Base-by-base conservation (phyloP, 2,329 filamentous ascomycete genomes). In the Botrytis galanthina region DNA sequence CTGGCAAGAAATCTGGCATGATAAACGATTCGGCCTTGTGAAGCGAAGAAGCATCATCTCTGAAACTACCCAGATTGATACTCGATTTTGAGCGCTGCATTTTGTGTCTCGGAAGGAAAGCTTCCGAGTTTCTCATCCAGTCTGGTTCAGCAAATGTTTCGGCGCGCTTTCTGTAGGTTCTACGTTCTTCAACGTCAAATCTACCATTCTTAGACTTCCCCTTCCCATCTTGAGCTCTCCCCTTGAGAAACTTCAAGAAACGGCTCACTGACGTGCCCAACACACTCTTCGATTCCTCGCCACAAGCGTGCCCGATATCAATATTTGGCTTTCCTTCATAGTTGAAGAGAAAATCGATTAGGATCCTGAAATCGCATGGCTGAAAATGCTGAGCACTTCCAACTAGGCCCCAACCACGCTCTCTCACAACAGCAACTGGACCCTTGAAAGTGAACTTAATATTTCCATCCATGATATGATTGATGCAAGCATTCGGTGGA, bases 291-390 rank as follows among this genome's bases (percentile, higher is more conserved):
- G 46, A 14, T 14, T 42, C 6, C 3, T 26, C n/a, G 9, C 66
- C 48, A 12, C 66, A 69, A 57, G n/a, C 66, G 7, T 69, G 66
- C 3, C 66, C 66, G 20, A 57, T 18, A 7, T 32, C 10, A 10
- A 9, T 5, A 9, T 59, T 5, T 5, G 48, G 48, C 3, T 42
- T 69, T 32, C 66, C 66, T 5, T 69, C 66, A 57, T 69, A 69
- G n/a, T 59, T 57, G 8, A 42, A 69, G 12, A 69, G 66, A 5
- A 69, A 69, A 20, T 69, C 48, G 5, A 69, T 69, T 6, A 69
- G 18, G 26, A 69, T 69, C 5, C 48, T 44, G 8, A 69, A 57
- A 26, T 69, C 48, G 10, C 10, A 32, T 26, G 66, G 66, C 20
- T 69, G 48, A 69, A 69, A 69, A 69, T 69, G 48, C 10, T 57